Percentiles rank a stretch among this genome's conserved stretches.
These are phyloP conservation scores for Clathrospora elynae DNA, from an alignment of 2,329 filamentous ascomycete genomes.

Conservation along the genomic window DNA sequence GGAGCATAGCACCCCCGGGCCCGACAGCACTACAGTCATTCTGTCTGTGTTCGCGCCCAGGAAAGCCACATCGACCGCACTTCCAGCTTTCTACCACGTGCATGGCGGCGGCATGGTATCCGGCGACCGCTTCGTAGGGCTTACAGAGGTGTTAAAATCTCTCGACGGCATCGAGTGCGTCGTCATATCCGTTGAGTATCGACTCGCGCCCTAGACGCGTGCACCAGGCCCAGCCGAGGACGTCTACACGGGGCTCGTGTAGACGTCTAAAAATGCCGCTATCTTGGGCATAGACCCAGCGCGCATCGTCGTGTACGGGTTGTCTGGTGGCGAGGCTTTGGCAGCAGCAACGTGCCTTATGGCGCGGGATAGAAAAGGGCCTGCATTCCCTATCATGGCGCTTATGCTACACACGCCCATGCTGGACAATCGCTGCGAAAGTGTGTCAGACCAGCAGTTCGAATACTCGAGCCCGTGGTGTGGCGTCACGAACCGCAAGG, in stretches of 20 bases:
- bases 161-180: conserved; percentile 18
- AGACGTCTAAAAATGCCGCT: conserved; percentile 16
- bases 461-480: conserved; percentile 22
- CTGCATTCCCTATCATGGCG: conserved; percentile 14
- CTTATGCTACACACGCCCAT: conserved; percentile 21
- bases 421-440: conserved; percentile 23
- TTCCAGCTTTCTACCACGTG: conserved; percentile 71
- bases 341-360: conserved; percentile 21
- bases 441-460: conserved; percentile 21
- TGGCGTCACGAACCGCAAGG: conserved; percentile 7
- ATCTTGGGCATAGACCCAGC: conserved; percentile 20
- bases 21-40: conserved; percentile 64
- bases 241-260: conserved; percentile 22
- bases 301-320: conserved; percentile 17
- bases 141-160: conserved; percentile 18
- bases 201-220: conserved; percentile 21
- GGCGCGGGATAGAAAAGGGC: conserved; percentile 15
- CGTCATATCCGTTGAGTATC: conserved; percentile 22
- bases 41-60: conserved; percentile 61
- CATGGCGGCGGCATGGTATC: conserved; percentile 51
- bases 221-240: conserved; percentile 22
- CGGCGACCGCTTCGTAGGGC: conserved; percentile 22
- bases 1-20: conserved; percentile 47
- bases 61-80: conserved; percentile 60
- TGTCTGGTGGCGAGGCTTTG: conserved; percentile 18